Base-by-base conservation (phyloP, 371 early-diverging fungal genomes). In the Saksenaea oblongispora region DNA sequence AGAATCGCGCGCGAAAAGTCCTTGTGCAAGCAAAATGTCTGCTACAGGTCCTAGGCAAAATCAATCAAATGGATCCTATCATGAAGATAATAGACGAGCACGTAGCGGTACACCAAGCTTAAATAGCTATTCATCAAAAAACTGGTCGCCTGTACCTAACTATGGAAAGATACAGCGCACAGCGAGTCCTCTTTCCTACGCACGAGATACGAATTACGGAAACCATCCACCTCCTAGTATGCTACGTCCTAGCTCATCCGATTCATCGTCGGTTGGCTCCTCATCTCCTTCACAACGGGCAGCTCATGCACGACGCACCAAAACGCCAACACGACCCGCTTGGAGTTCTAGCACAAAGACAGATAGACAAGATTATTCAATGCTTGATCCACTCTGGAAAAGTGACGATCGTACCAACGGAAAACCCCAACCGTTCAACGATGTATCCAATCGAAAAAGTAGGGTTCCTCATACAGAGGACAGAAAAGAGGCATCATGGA, bases 401-500 rank as follows among this genome's bases (percentile, higher is more conserved):
- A 9, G 51, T 47, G 51, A 47, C 5, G 51, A 47, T 10, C 27
- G 51, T 11, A 36, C 35, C 34, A 61, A 34, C 18, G 51, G 54
- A 13, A 26, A 44, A 31, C 14, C 15, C 27, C 54, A 26, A 39
- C 36, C 27, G 9, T n/a, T 14, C 54, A 51, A 54, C 34, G 54
- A 44, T 59, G 28, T 59, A 24, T 34, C 54, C 0, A 22, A 22
- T 10, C 51, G 51, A 47, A 47, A 47, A 61, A 61, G 54, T 35
- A 34, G 26, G 44, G 35, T 24, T 41, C 42, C 17, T 57, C 56
- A 17, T n/a, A 42, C 42, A 42, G 56, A 31, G 41, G 63, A 62
- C 39, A 62, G 22, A 34, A 62, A 62, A 17, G 55, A 37, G 34
- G 67, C 62, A 22, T 74, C 71, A 5, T 74, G 71, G 65, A 74